Evolutionary conservation across 495 filamentous ascomycete species (phyloP).

Genomic region (Halenospora varia): DNA sequence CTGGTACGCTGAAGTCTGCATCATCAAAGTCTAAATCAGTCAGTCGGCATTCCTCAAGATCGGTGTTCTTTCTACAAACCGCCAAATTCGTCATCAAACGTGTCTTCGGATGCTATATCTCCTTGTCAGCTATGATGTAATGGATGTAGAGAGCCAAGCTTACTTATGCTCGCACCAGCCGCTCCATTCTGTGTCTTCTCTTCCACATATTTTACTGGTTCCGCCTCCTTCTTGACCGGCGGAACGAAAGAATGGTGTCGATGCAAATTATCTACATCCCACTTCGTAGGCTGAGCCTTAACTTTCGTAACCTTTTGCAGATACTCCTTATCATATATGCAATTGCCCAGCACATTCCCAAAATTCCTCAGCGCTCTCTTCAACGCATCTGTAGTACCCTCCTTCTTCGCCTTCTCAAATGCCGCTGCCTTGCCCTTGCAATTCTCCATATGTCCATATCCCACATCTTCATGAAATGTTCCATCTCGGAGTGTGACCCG

Average conservation of each 20-base stretch:
- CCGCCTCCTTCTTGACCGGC: conserved; percentile 40
- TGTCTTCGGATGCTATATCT: conserved; percentile 26
- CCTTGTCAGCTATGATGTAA: conserved; percentile 19
- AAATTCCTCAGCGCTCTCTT: conserved; percentile 90
- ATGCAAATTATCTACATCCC: conserved; percentile 72
- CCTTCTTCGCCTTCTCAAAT: conserved; percentile 97
- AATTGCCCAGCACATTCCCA: conserved; percentile 94
- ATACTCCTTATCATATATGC: conserved; percentile 95
- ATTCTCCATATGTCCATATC: conserved; percentile 94
- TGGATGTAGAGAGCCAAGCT: neutral
- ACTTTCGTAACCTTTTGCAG: conserved; percentile 78
- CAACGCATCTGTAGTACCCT: conserved; percentile 89
- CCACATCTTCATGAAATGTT: conserved; percentile 93
- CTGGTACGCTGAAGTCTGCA: conserved; percentile 61
- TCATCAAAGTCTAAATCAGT: conserved; percentile 57
- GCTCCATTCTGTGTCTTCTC: conserved; percentile 35
- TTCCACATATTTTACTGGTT: conserved; percentile 9
- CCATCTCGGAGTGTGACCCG: conserved; percentile 87
- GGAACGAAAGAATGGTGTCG: conserved; percentile 72
- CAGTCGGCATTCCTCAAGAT: conserved; percentile 24
- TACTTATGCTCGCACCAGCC: conserved; percentile 22
- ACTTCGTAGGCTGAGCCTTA: conserved; percentile 63
- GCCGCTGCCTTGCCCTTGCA: conserved; percentile 89
- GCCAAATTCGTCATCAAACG: conserved; percentile 65
- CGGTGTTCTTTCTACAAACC: conserved; percentile 49